Conservation (phyloP, 2,329 filamentous ascomycete species). For the Cladosporium halotolerans region DNA sequence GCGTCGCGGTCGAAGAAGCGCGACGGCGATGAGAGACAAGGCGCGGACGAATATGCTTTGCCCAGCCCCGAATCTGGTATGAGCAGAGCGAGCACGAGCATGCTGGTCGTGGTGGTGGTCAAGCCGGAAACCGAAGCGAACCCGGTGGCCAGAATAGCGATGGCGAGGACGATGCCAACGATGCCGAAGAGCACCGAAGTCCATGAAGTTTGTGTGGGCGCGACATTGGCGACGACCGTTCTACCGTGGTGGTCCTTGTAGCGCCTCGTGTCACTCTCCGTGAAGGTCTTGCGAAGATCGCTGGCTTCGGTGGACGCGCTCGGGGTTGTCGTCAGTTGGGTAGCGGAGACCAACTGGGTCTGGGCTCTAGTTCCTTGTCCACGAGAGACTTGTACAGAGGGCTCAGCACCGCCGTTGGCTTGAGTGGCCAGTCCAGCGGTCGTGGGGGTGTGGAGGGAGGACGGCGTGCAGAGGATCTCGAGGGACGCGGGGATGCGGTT, state of each 20-base stretch:
- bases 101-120: not conserved
- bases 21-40: not conserved
- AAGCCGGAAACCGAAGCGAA: not conserved
- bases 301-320: not conserved
- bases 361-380: not conserved
- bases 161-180: not conserved
- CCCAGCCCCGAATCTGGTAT: not conserved
- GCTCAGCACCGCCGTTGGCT: slow-evolving; percentile 25
- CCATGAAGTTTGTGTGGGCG: not conserved
- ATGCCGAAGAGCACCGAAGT: not conserved
- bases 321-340: not conserved
- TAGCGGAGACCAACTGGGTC: too few relatives aligned
- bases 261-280: slow-evolving; percentile 10
- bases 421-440: slow-evolving; percentile 5
- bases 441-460: not conserved
- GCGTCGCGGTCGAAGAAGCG: too few relatives aligned
- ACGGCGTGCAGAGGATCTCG: not conserved
- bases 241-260: slow-evolving; percentile 9
- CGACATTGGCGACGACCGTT: not conserved
- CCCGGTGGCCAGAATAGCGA: not conserved
- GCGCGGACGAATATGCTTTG: not conserved
- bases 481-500: slow-evolving; percentile 1
- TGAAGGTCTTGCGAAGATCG: slow-evolving; percentile 2
- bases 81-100: not conserved
- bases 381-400: not conserved